Evolutionary conservation across 225 moss, liverwort and hornwort genomes (phyloP), one percentile per base, ranked within the genome.

Genomic region (Ulota crispa): DNA sequence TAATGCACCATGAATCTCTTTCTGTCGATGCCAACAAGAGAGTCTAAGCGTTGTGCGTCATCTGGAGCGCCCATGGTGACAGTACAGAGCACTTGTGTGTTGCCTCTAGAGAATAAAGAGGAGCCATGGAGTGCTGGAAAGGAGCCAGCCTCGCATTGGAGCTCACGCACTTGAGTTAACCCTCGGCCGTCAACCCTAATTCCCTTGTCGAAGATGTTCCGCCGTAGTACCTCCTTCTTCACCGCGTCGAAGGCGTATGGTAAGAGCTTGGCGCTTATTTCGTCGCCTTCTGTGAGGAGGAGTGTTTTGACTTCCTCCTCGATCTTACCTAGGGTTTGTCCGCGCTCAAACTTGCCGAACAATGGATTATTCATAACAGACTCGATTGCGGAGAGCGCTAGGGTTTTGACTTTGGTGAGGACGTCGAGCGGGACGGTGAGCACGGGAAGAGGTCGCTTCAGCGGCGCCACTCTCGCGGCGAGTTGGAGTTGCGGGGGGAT

Each of bases 1-100:
- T 99, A 99, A 47, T 99, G 98, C 31, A 99, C 98, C 95, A 99
- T 95, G 62, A 99, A 99, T 7, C 90, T 86, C 59, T 99, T 99
- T 9, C 90, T 83, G 61, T 92, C 89, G 5, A 93, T 87, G 67
- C 98, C 98, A 15, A 99, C 98, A 13, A 99, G 89, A 28, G 95
- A 94, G 37, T 99, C 98, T 71, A 99, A 79, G 27, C 92, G 90
- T 42, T 99, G 95, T 1, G 98, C 98, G 69, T 99, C 98, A 31
- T 99, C 98, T 11, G 94, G 95, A 27, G 95, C 92, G 54, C 98
- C 98, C 90, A 99, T 92, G 7, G 98, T 99, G 14, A 99, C 94
- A 34, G 94, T 99, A 78, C 98, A 99, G 65, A 99, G 81, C 16
- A 99, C 98, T 85, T 98, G 95, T 32, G 98, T 99, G 73, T 95